These are phyloP conservation scores for Linum lewisii DNA, from an alignment of 345 rosid genomes.

Conservation along the genomic window DNA sequence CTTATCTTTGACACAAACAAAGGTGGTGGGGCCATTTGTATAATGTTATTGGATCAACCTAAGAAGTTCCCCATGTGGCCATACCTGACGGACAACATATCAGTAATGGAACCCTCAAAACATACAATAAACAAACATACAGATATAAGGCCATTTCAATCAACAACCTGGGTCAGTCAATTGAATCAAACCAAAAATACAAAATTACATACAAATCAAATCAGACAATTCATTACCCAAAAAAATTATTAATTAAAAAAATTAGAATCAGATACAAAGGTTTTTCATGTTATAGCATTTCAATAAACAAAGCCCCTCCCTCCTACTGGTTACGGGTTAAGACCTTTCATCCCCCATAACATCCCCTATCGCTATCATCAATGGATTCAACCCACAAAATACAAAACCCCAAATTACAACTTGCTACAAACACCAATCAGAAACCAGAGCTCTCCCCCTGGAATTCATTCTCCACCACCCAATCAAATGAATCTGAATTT, in stretches of 20 bases:
- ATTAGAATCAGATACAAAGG: not conserved
- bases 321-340: not conserved
- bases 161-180: not conserved
- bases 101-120: too few relatives aligned
- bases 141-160: not conserved
- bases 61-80: not conserved
- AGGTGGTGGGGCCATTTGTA: not conserved
- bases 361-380: not conserved
- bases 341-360: slow-evolving; percentile 6
- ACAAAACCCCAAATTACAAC: slow-evolving; percentile 7
- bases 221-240: not conserved
- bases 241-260: too few relatives aligned
- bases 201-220: too few relatives aligned
- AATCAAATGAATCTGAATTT: slow-evolving; percentile 13
- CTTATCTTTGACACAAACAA: not conserved
- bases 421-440: not conserved
- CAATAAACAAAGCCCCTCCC: not conserved
- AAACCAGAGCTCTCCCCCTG: slow-evolving; percentile 9
- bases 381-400: not conserved
- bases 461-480: slow-evolving; percentile 4
- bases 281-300: not conserved
- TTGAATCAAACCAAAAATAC: not conserved
- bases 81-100: not conserved
- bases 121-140: not conserved
- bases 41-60: too few relatives aligned